A percentile compares a stretch with the other conserved stretches of the same genome.
phyloP scores from a whole-genome alignment of 331 rosid species.

The Arachis monticola region DNA sequence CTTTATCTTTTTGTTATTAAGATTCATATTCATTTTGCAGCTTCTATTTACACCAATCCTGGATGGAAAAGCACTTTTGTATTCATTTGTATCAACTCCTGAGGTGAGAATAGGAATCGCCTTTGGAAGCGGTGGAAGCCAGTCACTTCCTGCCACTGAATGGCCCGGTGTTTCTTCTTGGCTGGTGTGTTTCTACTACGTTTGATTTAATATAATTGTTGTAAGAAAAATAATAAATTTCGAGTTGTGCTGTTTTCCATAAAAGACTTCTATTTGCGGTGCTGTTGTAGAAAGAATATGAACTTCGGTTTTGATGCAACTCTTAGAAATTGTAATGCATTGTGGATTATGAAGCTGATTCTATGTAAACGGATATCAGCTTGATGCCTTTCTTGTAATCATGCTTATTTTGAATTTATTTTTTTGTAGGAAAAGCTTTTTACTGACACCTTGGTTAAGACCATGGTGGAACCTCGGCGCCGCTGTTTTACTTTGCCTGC shows the following conservation, averaged over 20 bases:
- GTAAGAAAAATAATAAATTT: conserved; percentile 15
- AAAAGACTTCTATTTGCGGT: not conserved
- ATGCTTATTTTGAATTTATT: conserved; percentile 24
- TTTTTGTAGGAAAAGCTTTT: conserved; percentile 72
- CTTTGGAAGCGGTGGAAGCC: conserved; percentile 98
- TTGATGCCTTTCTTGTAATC: not conserved
- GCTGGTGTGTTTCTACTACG: conserved; percentile 66
- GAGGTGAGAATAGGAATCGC: conserved; percentile 95
- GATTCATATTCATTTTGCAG: conserved; percentile 55
- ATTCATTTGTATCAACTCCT: conserved; percentile 82
- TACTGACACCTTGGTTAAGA: conserved; percentile 77
- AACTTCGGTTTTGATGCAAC: conserved; percentile 29
- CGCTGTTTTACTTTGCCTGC: conserved; percentile 89
- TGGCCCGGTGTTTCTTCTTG: conserved; percentile 94
- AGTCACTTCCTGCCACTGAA: conserved; percentile 92
- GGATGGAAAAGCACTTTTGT: conserved; percentile 79
- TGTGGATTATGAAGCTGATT: not conserved
- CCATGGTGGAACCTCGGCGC: conserved; percentile 98
- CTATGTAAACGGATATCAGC: too few relatives aligned
- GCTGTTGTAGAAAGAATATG: not conserved
- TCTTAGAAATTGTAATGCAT: conserved; percentile 9
- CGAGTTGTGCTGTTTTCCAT: conserved; percentile 20
- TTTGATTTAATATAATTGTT: conserved; percentile 21
- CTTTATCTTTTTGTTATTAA: conserved; percentile 14
- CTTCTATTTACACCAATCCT: conserved; percentile 77